A percentile compares a stretch with the other conserved stretches of the same genome.
phyloP scores from a whole-genome alignment of 2,329 filamentous ascomycete genomes.

The Ophiostoma angusticollis region DNA sequence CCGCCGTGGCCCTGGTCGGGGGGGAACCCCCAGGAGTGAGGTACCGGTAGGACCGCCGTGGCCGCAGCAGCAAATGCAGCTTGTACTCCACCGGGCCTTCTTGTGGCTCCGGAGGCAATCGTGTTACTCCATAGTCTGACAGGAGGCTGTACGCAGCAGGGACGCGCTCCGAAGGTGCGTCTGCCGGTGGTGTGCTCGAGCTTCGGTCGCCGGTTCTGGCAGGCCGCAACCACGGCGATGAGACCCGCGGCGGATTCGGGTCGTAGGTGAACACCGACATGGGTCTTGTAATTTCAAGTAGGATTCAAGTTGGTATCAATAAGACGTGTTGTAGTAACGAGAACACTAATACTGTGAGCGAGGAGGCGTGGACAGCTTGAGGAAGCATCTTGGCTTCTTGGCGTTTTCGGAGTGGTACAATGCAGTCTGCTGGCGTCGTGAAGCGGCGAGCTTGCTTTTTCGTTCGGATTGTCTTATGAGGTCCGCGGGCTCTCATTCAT shows the following conservation, averaged over 20 bases:
- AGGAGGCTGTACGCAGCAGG: slow-evolving; percentile 27
- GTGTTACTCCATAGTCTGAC: slow-evolving; percentile 55
- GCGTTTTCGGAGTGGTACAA: too few relatives aligned
- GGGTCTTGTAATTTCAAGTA: too few relatives aligned
- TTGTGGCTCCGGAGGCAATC: slow-evolving; percentile 80
- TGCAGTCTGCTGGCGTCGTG: too few relatives aligned
- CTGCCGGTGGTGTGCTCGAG: slow-evolving; percentile 6
- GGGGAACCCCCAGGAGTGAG: slow-evolving; percentile 38
- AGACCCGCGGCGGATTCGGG: slow-evolving; percentile 71
- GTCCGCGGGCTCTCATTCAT: too few relatives aligned
- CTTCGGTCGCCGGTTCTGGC: slow-evolving; percentile 23
- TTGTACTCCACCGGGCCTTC: slow-evolving; percentile 96
- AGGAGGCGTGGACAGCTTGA: slow-evolving; percentile 1
- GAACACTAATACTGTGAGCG: background rate
- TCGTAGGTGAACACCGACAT: slow-evolving; percentile 96
- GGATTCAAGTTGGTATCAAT: background rate
- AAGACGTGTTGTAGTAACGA: slow-evolving; percentile 5
- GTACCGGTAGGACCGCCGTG: slow-evolving; percentile 58
- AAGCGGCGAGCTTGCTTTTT: too few relatives aligned
- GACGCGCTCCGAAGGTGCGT: slow-evolving; percentile 14
- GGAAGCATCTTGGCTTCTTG: slow-evolving; percentile 13
- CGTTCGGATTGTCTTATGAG: too few relatives aligned
- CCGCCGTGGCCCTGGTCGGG: slow-evolving; percentile 18
- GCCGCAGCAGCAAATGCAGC: slow-evolving; percentile 72
- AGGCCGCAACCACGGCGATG: slow-evolving; percentile 74